Evolutionary conservation across 2,329 filamentous ascomycete species (phyloP).

Genomic region (Hawksworthiomyces lignivorus): DNA sequence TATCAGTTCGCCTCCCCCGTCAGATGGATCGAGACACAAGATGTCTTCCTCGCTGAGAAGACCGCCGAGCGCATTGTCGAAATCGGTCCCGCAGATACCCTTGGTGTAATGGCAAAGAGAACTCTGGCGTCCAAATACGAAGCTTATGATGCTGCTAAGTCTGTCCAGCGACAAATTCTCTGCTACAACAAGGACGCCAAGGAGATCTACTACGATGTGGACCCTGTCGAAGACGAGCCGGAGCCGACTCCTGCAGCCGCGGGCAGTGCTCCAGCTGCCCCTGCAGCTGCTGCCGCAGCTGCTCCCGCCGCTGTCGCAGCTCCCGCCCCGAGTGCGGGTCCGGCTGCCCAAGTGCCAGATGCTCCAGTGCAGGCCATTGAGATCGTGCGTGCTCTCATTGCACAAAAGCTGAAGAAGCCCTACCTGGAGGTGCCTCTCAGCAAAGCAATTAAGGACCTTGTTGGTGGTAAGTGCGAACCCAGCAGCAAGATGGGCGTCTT

Average conservation of each 20-base stretch:
- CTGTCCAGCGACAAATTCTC: slow-evolving; percentile 91
- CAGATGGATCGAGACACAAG: slow-evolving; percentile 99
- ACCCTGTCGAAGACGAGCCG: slow-evolving; percentile 86
- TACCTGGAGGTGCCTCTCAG: slow-evolving; percentile 79
- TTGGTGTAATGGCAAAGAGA: slow-evolving; percentile 94
- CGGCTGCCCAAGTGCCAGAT: slow-evolving; percentile 80
- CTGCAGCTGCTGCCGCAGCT: slow-evolving; percentile 47
- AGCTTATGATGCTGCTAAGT: slow-evolving; percentile 94
- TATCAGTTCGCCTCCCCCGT: slow-evolving; percentile 99
- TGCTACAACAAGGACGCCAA: slow-evolving; percentile 99
- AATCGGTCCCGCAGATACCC: slow-evolving; percentile 90
- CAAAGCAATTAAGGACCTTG: slow-evolving; percentile 98
- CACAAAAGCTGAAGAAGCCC: slow-evolving; percentile 96
- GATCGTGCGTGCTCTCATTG: slow-evolving; percentile 79
- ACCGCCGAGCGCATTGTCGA: slow-evolving; percentile 95
- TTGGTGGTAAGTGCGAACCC: slow-evolving; percentile 66
- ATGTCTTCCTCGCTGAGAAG: slow-evolving; percentile 97
- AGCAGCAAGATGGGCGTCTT: too few species aligned
- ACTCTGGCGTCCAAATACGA: slow-evolving; percentile 97
- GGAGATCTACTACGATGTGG: slow-evolving; percentile 98
- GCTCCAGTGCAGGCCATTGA: slow-evolving; percentile 82
- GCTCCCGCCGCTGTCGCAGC: slow-evolving; percentile 49
- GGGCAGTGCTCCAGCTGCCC: slow-evolving; percentile 45
- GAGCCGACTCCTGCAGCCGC: slow-evolving; percentile 42
- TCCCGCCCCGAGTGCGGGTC: slow-evolving; percentile 66